These are phyloP conservation scores for Dryas octopetala DNA, from an alignment of 306 rosid species.

Conservation along the genomic window DNA sequence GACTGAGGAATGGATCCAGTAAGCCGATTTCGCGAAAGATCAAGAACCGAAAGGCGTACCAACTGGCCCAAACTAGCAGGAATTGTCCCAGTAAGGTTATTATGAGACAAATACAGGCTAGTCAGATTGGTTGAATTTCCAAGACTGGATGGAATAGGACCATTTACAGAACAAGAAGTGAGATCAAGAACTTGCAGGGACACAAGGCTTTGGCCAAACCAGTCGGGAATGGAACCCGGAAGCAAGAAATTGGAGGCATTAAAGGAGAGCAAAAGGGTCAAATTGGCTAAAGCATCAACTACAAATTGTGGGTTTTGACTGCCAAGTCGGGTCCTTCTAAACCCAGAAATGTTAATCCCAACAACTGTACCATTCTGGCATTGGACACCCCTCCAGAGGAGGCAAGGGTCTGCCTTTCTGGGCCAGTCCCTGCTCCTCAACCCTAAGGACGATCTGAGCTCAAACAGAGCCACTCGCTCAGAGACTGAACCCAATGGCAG, in stretches of 20 bases:
- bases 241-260: constrained; percentile 84
- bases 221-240: constrained; percentile 70
- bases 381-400: constrained; percentile 56
- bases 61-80: constrained; percentile 64
- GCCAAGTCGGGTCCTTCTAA: constrained; percentile 73
- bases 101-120: constrained; percentile 58
- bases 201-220: constrained; percentile 56
- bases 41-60: constrained; percentile 56
- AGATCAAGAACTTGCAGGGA: constrained; percentile 75
- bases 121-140: constrained; percentile 71
- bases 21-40: constrained; percentile 63
- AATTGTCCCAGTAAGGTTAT: constrained; percentile 60
- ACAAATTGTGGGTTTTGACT: constrained; percentile 66
- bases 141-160: constrained; percentile 60
- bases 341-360: constrained; percentile 80
- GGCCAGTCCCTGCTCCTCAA: constrained; percentile 89
- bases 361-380: constrained; percentile 77
- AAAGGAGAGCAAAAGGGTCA: constrained; percentile 58
- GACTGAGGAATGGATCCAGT: constrained; percentile 53
- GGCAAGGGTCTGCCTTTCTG: constrained; percentile 72
- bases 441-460: constrained; percentile 80
- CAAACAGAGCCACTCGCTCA: constrained; percentile 58
- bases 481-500: constrained; percentile 41
- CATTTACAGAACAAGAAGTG: constrained; percentile 62
- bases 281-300: constrained; percentile 68